Conservation (phyloP, 768 basidiomycete genomes). For the Naganishia onofrii region DNA sequence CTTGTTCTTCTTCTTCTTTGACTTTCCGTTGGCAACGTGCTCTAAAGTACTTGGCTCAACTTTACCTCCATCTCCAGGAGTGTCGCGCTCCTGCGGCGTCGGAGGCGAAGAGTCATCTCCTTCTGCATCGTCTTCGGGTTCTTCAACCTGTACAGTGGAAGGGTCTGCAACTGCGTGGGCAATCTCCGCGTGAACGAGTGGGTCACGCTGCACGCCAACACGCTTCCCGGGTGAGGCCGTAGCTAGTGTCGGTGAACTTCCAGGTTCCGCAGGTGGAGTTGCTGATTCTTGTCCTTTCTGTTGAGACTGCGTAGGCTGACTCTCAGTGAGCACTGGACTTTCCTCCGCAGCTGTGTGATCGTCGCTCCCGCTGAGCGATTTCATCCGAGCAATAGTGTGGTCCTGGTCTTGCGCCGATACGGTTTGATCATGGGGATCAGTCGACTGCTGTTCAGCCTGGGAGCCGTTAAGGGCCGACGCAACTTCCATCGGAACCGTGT, state of each 20-base stretch:
- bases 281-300: background rate
- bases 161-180: background rate
- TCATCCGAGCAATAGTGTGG: background rate
- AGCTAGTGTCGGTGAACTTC: background rate
- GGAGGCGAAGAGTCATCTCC: background rate
- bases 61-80: background rate
- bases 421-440: background rate
- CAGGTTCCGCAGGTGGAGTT: background rate
- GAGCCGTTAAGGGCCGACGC: background rate
- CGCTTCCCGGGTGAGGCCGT: background rate
- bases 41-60: background rate
- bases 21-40: background rate
- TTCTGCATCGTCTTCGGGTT: background rate
- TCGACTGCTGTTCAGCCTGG: background rate
- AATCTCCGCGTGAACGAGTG: background rate
- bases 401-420: background rate
- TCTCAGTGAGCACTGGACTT: background rate
- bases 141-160: background rate
- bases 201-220: background rate
- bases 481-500: background rate
- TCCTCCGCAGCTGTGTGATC: background rate
- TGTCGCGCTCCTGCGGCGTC: background rate
- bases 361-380: background rate
- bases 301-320: background rate
- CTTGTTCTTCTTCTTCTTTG: constrained; percentile 27